Evolutionary conservation across 1,284 basidiomycete species (phyloP), one percentile per base, ranked within the genome.

Genomic region (Coriolopsis trogii): DNA sequence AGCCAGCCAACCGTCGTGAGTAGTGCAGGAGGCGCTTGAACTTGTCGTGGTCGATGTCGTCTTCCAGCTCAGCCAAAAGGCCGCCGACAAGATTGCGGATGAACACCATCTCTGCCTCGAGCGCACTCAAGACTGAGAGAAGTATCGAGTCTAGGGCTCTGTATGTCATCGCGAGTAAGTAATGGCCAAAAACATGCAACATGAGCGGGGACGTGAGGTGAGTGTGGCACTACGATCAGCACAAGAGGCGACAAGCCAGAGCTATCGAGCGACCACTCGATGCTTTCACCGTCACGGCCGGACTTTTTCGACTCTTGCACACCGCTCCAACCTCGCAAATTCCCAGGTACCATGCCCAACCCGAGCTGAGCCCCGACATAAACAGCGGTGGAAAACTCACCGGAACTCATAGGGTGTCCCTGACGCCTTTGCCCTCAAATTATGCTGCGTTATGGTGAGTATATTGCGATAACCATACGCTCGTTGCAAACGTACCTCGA

Each of bases 31-130:
- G 73, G 31, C 90, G 81, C 67, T 93, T 94, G 68, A 98, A 89
- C 54, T 93, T 91, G 70, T 96, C 93, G 45, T 92, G 85, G 67
- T 95, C 91, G 61, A 97, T 96, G 65, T 95, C 89, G 59, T 93
- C 91, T 67, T 97, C 95, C 37, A 98, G 79, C 68, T 94, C 93
- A 12, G 89, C 88, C n/a, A 98, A 74, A 4, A 98, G 75, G 9
- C 92, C 89, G 42, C 90, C 87, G 41, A 97, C 89, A 16, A 96
- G 81, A 52, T 91, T 89, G 25, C 91, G 84, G 43, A 93, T 90
- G 65, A 94, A 95, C 8, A 87, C 87, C 86, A 96, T 89, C 71
- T 98, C 95, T 23, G 92, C 91, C 72, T 97, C 95, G 16, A 98
- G 77, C 1, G 93, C 93, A 58, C 90, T 91, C 44, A 93, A 74